Evolutionary conservation across 1,284 basidiomycete species (phyloP).

Genomic region (Leccinum colubrinum): DNA sequence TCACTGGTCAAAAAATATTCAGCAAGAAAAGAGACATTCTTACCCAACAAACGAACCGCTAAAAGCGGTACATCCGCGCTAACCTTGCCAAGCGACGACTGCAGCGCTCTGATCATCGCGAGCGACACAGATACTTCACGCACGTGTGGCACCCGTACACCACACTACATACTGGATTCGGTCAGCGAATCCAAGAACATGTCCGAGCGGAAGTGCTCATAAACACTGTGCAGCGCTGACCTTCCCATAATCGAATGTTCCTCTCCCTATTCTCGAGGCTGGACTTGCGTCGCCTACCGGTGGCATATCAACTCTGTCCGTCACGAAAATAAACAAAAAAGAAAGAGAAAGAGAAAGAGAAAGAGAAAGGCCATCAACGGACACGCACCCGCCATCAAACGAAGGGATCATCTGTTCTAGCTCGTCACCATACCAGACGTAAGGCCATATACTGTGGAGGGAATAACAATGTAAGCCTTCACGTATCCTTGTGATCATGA

Average conservation of each 20-base stretch:
- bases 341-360: too few species aligned
- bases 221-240: too few species aligned
- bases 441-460: slow-evolving; percentile 35
- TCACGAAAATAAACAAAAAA: too few species aligned
- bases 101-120: slow-evolving; percentile 71
- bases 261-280: too few species aligned
- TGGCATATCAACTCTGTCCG: too few species aligned
- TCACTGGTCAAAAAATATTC: background rate
- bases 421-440: slow-evolving; percentile 30
- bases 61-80: slow-evolving; percentile 48
- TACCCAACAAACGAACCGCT: slow-evolving; percentile 71
- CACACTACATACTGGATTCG: too few species aligned
- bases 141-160: too few species aligned
- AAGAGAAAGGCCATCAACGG: slow-evolving; percentile 8
- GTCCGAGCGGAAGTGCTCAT: slow-evolving; percentile 31
- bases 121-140: slow-evolving; percentile 64
- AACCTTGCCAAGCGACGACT: slow-evolving; percentile 72
- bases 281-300: too few species aligned
- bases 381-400: too few species aligned
- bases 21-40: slow-evolving; percentile 16
- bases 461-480: slow-evolving; percentile 13
- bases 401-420: too few species aligned
- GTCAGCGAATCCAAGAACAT: too few species aligned
- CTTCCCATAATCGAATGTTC: too few species aligned
- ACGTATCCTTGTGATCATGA: slow-evolving; percentile 32